phyloP scores from a whole-genome alignment of 2,329 filamentous ascomycete genomes.

The Xylariaceae sp. region DNA sequence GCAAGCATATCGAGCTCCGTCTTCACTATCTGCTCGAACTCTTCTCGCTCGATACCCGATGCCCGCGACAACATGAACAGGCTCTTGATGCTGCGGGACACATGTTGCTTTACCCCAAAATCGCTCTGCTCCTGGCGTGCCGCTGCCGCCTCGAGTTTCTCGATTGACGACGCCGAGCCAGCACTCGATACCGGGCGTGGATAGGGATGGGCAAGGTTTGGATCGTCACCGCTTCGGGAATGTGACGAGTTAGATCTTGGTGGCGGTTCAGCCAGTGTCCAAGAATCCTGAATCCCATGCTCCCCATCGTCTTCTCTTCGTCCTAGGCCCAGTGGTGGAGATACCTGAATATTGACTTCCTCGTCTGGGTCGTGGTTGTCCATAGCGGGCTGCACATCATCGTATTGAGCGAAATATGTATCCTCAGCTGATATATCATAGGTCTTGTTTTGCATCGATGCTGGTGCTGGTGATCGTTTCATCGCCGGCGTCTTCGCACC shows the following conservation, averaged over 20 bases:
- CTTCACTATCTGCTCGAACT: conserved; percentile 69
- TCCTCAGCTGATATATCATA: conserved; percentile 51
- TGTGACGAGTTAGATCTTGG: conserved; percentile 36
- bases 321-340: conserved; percentile 35
- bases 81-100: conserved; percentile 73
- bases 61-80: conserved; percentile 67
- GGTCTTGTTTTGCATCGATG: conserved; percentile 30
- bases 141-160: conserved; percentile 56
- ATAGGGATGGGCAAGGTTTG: conserved; percentile 43
- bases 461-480: conserved; percentile 60
- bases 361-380: conserved; percentile 80
- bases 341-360: conserved; percentile 39
- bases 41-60: conserved; percentile 67
- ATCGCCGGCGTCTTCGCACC: conserved; percentile 56
- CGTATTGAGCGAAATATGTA: conserved; percentile 74
- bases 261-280: conserved; percentile 43
- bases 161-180: conserved; percentile 57
- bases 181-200: conserved; percentile 58
- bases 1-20: conserved; percentile 67
- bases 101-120: conserved; percentile 73
- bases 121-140: conserved; percentile 60
- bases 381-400: conserved; percentile 73
- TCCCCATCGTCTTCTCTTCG: conserved; percentile 26
- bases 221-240: conserved; percentile 37
- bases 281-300: conserved; percentile 38